phyloP scores from a whole-genome alignment of 371 early-diverging fungal species.

The Mucor circinelloides region DNA sequence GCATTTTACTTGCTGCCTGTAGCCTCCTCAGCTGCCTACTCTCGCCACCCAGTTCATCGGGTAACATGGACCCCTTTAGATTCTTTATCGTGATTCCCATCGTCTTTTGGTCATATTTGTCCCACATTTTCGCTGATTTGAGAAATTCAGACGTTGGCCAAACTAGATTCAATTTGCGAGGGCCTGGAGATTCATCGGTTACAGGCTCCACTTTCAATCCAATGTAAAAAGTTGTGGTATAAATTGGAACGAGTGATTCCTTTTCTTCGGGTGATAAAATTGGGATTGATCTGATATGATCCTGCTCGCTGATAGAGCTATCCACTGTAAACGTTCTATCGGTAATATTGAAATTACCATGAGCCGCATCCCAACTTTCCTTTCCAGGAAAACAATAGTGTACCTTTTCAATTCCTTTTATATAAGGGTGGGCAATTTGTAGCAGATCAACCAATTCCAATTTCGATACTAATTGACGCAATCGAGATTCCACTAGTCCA shows the following conservation, averaged over 20 bases:
- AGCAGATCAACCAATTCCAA: slow-evolving; percentile 83
- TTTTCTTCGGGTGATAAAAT: slow-evolving; percentile 34
- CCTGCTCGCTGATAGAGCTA: slow-evolving; percentile 22
- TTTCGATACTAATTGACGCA: slow-evolving; percentile 87
- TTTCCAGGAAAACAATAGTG: slow-evolving; percentile 58
- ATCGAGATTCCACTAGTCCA: slow-evolving; percentile 79
- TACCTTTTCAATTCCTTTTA: slow-evolving; percentile 78
- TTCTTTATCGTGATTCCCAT: slow-evolving; percentile 66
- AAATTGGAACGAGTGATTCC: slow-evolving; percentile 31
- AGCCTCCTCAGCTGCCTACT: neutral
- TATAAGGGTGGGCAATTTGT: slow-evolving; percentile 83
- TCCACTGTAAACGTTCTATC: slow-evolving; percentile 34
- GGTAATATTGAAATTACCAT: slow-evolving; percentile 52
- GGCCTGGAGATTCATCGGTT: slow-evolving; percentile 47
- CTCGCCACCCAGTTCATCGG: neutral
- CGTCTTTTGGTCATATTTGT: slow-evolving; percentile 62
- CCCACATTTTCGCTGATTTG: slow-evolving; percentile 75
- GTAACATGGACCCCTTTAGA: slow-evolving; percentile 16
- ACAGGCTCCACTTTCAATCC: slow-evolving; percentile 57
- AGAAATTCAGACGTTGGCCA: slow-evolving; percentile 81
- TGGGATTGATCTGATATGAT: slow-evolving; percentile 31
- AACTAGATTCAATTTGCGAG: slow-evolving; percentile 67
- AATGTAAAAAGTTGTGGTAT: slow-evolving; percentile 86
- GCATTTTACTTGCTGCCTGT: neutral
- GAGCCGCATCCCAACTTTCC: slow-evolving; percentile 65